Base-by-base conservation (phyloP, 805 yeast species). In the Metschnikowia lochheadii region DNA sequence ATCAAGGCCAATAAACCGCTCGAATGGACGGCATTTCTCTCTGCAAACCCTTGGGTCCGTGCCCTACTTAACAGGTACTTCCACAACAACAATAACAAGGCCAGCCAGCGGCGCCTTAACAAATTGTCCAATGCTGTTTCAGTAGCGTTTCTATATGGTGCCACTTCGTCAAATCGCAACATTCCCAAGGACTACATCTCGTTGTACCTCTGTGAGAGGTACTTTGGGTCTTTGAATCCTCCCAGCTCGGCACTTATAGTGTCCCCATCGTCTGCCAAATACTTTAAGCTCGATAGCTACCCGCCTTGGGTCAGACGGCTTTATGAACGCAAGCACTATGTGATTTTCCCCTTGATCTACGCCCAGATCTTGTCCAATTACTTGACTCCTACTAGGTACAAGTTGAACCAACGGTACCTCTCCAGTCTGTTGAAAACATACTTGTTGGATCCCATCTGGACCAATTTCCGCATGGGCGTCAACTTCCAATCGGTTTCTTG, bases 391-490 rank as follows among this genome's bases (percentile, higher is more conserved):
- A 68, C 77, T 1, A 59, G 52, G 37, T 65, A 56, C 58, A 64
- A 61, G 55, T 59, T 66, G 54, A 71, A 70, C 55, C 74, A 69
- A 52, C 56, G 63, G 26, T 71, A 71, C 59, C 56, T 72, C 20
- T 65, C 74, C 3, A 48, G 63, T 14, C 59, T 60, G 36, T 64
- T 73, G 44, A 72, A 68, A 50, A 46, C 57, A 6, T 52, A 61
- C 31, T 57, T 70, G 5, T 60, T 72, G 50, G 68, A 70, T 48
- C 77, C 78, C 1, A 69, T 73, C 45, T 73, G 78, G 78, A 64
- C 63, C 47, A 69, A 71, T 51, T 72, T 63, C 51, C 56, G 66
- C 29, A 55, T 70, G 46, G 70, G 71, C 6, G 60, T 57, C 15
- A 55, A 53, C 8, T 45, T 57, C 18, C 64, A 61, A 32, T 38